Evolutionary conservation across 2,329 filamentous ascomycete genomes (phyloP), one percentile per base, ranked within the genome.

Genomic region (Diaporthe sp.): DNA sequence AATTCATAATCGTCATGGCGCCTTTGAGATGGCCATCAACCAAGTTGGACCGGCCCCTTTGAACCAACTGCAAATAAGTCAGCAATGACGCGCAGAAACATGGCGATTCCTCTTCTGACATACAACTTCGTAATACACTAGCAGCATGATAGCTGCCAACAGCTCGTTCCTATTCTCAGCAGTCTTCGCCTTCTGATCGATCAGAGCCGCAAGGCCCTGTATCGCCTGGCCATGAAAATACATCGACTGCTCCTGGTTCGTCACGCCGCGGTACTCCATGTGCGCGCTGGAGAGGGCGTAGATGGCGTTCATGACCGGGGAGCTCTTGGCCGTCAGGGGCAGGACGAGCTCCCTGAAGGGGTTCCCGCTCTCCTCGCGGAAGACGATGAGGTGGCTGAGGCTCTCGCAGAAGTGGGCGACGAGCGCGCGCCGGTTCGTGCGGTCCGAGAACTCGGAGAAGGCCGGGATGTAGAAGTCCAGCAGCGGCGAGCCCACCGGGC

Each of bases 251-350:
- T 92, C 89, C 28, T 83, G 80, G 30, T 87, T 88, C 35, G 87
- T 82, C 8, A 90, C 83, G 2, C 89, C 89, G 35, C 89, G 84
- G 66, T 90, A 95, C 77, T 96, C 93, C 74, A 97, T 86, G 81
- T 98, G 97, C 74, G 95, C 96, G 73, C 93, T 94, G 0, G 95
- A 91, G 10, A 98, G 86, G 0, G 95, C 95, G 74, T 94, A 95
- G 75, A 98, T 93, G 13, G 95, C 95, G 80, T 97, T 95, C 82
- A 94, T 93, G 5, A 98, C 88, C 1, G 90, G 87, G 0, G 85
- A 84, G 78, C 89, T 90, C 57, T 80, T 84, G 66, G 87, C 85
- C 3, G 89, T 90, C 52, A 92, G 83, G 2, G 91, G 91, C n/a
- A 92, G 82, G 12, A 92, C 88, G 19, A 92, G 84, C 77, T 91